Evolutionary conservation across 495 filamentous ascomycete species (phyloP).

Genomic region (Podospora didyma): DNA sequence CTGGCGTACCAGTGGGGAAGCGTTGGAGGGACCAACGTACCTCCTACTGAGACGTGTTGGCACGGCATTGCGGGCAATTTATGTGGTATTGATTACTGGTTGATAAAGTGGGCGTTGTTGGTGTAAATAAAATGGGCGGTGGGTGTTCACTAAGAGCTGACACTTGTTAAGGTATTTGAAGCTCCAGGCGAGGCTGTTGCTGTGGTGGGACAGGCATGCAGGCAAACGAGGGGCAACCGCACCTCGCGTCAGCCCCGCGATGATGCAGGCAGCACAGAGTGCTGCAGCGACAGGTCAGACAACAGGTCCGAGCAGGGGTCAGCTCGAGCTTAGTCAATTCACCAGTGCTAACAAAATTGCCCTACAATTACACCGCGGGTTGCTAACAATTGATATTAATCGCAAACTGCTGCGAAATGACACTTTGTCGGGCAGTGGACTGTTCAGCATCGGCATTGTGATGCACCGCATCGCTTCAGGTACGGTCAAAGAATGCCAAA

Average conservation of each 20-base stretch:
- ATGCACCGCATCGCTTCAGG: too few species aligned
- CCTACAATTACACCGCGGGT: too few species aligned
- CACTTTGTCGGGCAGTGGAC: too few species aligned
- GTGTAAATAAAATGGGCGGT: neutral
- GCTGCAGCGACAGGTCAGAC: neutral
- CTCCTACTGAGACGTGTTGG: conserved; percentile 44
- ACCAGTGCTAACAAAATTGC: too few species aligned
- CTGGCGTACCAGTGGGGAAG: neutral
- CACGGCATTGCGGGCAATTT: conserved; percentile 41
- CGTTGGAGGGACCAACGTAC: conserved; percentile 24
- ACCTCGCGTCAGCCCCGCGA: conserved; percentile 17
- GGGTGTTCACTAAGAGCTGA: too few species aligned
- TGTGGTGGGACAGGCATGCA: conserved; percentile 1
- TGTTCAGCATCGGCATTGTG: too few species aligned
- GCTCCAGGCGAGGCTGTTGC: neutral
- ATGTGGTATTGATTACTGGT: neutral
- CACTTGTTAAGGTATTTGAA: neutral
- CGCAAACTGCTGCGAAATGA: too few species aligned
- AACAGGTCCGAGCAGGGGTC: neutral
- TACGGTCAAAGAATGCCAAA: too few species aligned
- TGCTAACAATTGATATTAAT: too few species aligned
- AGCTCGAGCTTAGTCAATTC: neutral
- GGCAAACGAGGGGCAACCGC: conserved; percentile 21
- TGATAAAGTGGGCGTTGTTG: neutral
- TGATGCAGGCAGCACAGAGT: conserved; percentile 13